Base-by-base conservation (phyloP, 2,329 filamentous ascomycete species). In the Penicillium rolfsii region DNA sequence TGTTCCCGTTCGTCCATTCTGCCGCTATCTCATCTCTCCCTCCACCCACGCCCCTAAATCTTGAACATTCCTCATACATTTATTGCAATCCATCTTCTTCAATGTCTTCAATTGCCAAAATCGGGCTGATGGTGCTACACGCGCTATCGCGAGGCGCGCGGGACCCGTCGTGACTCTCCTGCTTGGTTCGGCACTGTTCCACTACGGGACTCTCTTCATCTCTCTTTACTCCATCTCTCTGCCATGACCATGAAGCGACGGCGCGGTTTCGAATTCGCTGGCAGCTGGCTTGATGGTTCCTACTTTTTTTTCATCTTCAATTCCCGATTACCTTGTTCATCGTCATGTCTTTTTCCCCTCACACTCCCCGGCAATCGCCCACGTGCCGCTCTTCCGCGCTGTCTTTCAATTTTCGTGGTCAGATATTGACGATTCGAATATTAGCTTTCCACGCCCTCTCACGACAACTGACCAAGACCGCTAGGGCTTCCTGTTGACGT, bases 361-460 rank as follows among this genome's bases (percentile, higher is more conserved):
- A 43, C 50, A 28, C 28, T 11, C 35, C 16, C 50, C 35, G 50
- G 62, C 70, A 64, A 72, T 60, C 63, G 63, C 59, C 60, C 60
- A 66, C 55, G 61, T 61, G 57, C 64, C 54, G 61, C 61, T 52
- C 55, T 62, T 65, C 59, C 62, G 64, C 64, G 62, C 60, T 56
- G 60, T 35, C 43, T 36, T 56, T 59, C 61, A 64, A 66, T 61
- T 66, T 59, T 66, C 66, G 63, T 66, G 67, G 61, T 74, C 74
- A 74, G 73, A 77, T 73, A 67, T 72, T 76, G 71, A 75, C 71
- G 60, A 71, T 77, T 65, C 67, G 67, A 68, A 63, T 33, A 71
- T 71, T 77, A 79, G 76, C 75, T 74, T 65, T 49, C 62, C 59
- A 58, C 55, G 63, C 60, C 56, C 59, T 56, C 43, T 49, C 19